Percentiles rank a stretch among this genome's conserved stretches.
These are phyloP conservation scores for Rheum nobile DNA, from an alignment of 148 eudicot species.

Conservation along the genomic window DNA sequence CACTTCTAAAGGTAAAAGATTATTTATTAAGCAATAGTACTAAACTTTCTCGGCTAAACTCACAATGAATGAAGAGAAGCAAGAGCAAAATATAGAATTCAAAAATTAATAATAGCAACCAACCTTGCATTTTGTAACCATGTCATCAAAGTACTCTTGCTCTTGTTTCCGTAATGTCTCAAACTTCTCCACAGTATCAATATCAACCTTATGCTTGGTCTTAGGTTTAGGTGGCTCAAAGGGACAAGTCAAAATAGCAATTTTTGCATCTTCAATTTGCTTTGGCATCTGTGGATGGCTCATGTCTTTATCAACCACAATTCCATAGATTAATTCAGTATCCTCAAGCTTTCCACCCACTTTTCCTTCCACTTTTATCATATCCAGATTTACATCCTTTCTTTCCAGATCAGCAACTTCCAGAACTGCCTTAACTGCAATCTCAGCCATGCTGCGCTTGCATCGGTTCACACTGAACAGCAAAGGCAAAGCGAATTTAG, in stretches of 20 bases:
- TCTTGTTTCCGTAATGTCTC: slow-evolving; percentile 85
- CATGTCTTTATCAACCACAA: slow-evolving; percentile 95
- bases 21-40: background rate
- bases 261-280: slow-evolving; percentile 70
- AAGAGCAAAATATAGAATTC: background rate
- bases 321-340: slow-evolving; percentile 91
- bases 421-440: slow-evolving; percentile 89
- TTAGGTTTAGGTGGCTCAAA: slow-evolving; percentile 99
- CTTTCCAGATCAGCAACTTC: slow-evolving; percentile 98
- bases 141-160: slow-evolving; percentile 85
- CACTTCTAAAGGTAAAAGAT: background rate
- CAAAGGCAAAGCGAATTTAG: background rate
- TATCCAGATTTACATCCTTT: slow-evolving; percentile 88
- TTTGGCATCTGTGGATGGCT: slow-evolving; percentile 99
- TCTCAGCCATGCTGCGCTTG: slow-evolving; percentile 90
- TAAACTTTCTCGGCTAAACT: background rate
- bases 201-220: slow-evolving; percentile 99
- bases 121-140: slow-evolving; percentile 97
- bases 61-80: background rate
- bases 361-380: slow-evolving; percentile 93
- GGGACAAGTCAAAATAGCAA: slow-evolving; percentile 93
- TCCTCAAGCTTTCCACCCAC: slow-evolving; percentile 98
- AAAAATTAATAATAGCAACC: background rate
- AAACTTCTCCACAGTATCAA: slow-evolving; percentile 91
- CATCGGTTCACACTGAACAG: slow-evolving; percentile 82